Conservation (phyloP, 2,329 filamentous ascomycete genomes). For the Erysiphe pulchra region DNA sequence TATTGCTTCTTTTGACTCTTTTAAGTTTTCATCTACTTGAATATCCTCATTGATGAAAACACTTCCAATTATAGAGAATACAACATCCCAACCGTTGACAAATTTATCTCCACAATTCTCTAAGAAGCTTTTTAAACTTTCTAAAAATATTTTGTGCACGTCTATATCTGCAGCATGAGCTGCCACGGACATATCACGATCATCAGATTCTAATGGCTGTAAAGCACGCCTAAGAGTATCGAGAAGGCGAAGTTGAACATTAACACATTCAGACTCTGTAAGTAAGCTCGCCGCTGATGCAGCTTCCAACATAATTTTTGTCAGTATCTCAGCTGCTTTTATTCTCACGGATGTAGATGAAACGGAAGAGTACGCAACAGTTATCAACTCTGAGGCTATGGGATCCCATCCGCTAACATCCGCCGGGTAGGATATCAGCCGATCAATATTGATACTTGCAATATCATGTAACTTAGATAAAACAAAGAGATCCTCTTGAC, state of each 20-base stretch:
- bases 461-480: slow-evolving; percentile 50
- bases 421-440: slow-evolving; percentile 42
- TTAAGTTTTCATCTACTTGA: slow-evolving; percentile 3
- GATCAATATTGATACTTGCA: slow-evolving; percentile 46
- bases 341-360: slow-evolving; percentile 26
- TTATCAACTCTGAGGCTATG: slow-evolving; percentile 29
- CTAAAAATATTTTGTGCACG: slow-evolving; percentile 55
- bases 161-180: slow-evolving; percentile 43
- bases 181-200: slow-evolving; percentile 27
- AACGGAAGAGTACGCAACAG: slow-evolving; percentile 21
- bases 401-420: slow-evolving; percentile 51
- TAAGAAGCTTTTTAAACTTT: slow-evolving; percentile 56
- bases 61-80: slow-evolving; percentile 64
- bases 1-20: slow-evolving; percentile 8
- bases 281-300: slow-evolving; percentile 25
- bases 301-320: slow-evolving; percentile 29
- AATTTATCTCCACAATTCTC: slow-evolving; percentile 75
- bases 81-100: slow-evolving; percentile 58
- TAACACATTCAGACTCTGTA: slow-evolving; percentile 23
- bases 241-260: slow-evolving; percentile 48
- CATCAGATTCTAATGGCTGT: slow-evolving; percentile 26
- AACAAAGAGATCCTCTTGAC: slow-evolving; percentile 39
- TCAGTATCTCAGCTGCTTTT: slow-evolving; percentile 38
- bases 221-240: slow-evolving; percentile 37
- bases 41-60: slow-evolving; percentile 32